A percentile compares a stretch with the other conserved stretches of the same genome.
phyloP scores from a whole-genome alignment of 306 rosid species.

The Oemleria cerasiformis region DNA sequence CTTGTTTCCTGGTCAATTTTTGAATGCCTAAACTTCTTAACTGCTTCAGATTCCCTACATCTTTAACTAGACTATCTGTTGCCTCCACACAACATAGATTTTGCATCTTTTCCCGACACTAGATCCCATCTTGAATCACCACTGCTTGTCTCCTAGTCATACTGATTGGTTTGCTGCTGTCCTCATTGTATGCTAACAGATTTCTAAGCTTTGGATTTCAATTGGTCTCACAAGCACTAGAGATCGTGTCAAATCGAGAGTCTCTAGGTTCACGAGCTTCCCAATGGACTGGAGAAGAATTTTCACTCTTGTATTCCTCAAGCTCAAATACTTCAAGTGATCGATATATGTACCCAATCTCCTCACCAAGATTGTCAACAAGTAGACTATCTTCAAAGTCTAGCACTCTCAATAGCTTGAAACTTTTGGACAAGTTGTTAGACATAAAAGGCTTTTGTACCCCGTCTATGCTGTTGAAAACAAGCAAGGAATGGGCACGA shows the following conservation, averaged over 20 bases:
- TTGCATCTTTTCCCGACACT: neutral
- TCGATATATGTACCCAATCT: neutral
- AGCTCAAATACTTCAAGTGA: slow-evolving; percentile 25
- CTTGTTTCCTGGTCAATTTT: neutral
- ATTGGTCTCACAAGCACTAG: neutral
- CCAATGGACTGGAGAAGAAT: slow-evolving; percentile 19
- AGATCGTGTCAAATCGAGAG: slow-evolving; percentile 13
- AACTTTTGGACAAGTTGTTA: neutral
- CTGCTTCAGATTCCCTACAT: neutral
- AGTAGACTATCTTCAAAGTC: slow-evolving; percentile 17
- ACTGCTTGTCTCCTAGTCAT: too few species aligned
- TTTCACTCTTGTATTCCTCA: slow-evolving; percentile 12
- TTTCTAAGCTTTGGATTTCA: slow-evolving; percentile 10
- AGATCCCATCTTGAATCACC: neutral
- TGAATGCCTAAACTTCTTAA: neutral
- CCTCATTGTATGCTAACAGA: neutral
- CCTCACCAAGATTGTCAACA: neutral
- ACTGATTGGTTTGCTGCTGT: too few species aligned
- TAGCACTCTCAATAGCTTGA: slow-evolving; percentile 13
- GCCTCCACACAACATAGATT: neutral
- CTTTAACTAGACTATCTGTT: neutral
- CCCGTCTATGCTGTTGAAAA: neutral
- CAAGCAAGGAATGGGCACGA: neutral
- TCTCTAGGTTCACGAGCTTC: slow-evolving; percentile 19
- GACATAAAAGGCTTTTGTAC: neutral